phyloP scores from a whole-genome alignment of 371 early-diverging fungal species.

The Rhizopus stolonifer region DNA sequence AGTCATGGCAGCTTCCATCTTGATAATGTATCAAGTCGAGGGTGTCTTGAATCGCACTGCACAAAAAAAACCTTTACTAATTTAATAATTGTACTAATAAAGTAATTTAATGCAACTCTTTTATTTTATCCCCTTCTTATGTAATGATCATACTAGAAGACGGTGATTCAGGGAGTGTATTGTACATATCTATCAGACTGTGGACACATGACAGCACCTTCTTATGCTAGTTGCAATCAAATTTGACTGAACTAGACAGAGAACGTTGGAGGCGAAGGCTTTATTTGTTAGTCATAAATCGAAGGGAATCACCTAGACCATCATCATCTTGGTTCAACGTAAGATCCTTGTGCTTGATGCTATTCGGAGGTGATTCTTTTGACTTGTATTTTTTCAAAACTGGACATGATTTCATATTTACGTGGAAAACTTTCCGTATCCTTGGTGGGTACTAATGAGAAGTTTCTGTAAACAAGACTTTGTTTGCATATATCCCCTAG shows the following conservation, averaged over 20 bases:
- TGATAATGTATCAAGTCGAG: slow-evolving; percentile 26
- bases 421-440: neutral
- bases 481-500: too few species aligned
- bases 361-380: slow-evolving; percentile 10
- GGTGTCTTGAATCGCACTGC: slow-evolving; percentile 34
- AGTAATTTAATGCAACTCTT: too few species aligned
- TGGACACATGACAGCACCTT: slow-evolving; percentile 31
- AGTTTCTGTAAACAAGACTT: slow-evolving; percentile 5
- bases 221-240: neutral
- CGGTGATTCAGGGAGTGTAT: slow-evolving; percentile 23
- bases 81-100: too few species aligned
- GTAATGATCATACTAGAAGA: slow-evolving; percentile 13
- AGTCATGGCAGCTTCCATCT: slow-evolving; percentile 18
- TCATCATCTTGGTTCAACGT: slow-evolving; percentile 23
- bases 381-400: slow-evolving; percentile 36
- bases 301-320: slow-evolving; percentile 63
- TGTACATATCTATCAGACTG: slow-evolving; percentile 31
- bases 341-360: neutral
- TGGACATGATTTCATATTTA: slow-evolving; percentile 30
- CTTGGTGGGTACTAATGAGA: too few species aligned
- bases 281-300: slow-evolving; percentile 52
- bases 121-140: too few species aligned
- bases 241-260: neutral
- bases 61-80: neutral
- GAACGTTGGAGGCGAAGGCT: slow-evolving; percentile 42